Evolutionary conservation across 2,329 filamentous ascomycete genomes (phyloP).

Genomic region (Aspergillus sp.): DNA sequence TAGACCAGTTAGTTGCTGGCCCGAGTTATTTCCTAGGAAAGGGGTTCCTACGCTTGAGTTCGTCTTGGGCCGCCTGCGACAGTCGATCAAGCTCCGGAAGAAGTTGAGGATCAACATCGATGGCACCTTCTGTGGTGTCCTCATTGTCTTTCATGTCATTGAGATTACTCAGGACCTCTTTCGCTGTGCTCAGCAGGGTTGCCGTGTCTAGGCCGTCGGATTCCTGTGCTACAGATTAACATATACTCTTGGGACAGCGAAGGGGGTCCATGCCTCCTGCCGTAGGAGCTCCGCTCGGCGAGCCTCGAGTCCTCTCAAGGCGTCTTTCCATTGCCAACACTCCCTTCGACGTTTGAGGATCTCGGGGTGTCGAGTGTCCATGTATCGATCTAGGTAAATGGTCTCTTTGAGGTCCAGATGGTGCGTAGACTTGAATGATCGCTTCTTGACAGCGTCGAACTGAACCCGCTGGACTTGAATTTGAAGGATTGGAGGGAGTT

Average conservation of each 20-base stretch:
- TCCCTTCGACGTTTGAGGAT: constrained; percentile 68
- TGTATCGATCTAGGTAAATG: constrained; percentile 87
- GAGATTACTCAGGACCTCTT: constrained; percentile 51
- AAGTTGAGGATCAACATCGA: constrained; percentile 50
- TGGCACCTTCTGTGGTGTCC: constrained; percentile 39
- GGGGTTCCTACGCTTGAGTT: constrained; percentile 49
- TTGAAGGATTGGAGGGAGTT: constrained; percentile 83
- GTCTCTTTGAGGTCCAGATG: constrained; percentile 78
- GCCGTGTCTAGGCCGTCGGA: constrained; percentile 36
- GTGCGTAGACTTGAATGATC: constrained; percentile 73
- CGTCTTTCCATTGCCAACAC: constrained; percentile 74
- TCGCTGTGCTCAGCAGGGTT: constrained; percentile 39
- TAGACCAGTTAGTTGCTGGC: constrained; percentile 16
- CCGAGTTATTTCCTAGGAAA: background rate
- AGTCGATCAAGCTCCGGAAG: constrained; percentile 50
- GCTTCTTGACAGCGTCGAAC: constrained; percentile 65
- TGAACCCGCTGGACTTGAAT: constrained; percentile 85
- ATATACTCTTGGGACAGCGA: background rate
- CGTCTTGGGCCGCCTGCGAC: constrained; percentile 49
- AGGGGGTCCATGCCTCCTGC: constrained; percentile 32
- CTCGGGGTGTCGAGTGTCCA: constrained; percentile 64
- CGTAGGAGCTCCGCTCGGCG: constrained; percentile 49
- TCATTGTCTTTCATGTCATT: constrained; percentile 40
- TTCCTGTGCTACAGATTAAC: constrained; percentile 20
- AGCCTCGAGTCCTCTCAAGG: constrained; percentile 61